Percentiles rank a stretch among this genome's conserved stretches.
Conservation (phyloP, 2,329 filamentous ascomycete species). For the Colletotrichum cereale region DNA sequence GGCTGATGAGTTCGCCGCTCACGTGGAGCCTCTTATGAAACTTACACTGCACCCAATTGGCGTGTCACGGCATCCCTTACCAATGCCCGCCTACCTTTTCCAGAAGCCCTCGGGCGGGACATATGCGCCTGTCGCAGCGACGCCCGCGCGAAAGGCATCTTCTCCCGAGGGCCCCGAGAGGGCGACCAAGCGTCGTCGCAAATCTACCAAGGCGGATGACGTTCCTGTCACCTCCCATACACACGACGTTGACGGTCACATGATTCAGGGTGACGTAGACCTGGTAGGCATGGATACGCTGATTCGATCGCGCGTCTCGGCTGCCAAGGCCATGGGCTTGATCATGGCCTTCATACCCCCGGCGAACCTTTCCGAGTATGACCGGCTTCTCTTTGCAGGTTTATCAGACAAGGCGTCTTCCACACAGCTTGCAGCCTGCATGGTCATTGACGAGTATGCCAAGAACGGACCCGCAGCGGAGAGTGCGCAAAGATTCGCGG, state of each 20-base stretch:
- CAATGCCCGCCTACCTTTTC: slow-evolving; percentile 91
- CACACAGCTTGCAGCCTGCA: slow-evolving; percentile 85
- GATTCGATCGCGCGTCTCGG: slow-evolving; percentile 88
- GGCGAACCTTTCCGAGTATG: slow-evolving; percentile 72
- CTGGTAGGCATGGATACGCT: slow-evolving; percentile 91
- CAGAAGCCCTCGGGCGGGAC: slow-evolving; percentile 92
- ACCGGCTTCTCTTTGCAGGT: slow-evolving; percentile 72
- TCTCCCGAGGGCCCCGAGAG: slow-evolving; percentile 70
- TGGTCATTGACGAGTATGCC: slow-evolving; percentile 91
- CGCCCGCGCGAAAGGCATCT: slow-evolving; percentile 62
- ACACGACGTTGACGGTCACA: slow-evolving; percentile 97
- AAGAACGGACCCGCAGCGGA: slow-evolving; percentile 64
- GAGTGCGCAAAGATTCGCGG: slow-evolving; percentile 69
- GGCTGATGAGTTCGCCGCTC: slow-evolving; percentile 77
- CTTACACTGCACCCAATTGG: slow-evolving; percentile 92
- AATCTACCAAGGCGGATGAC: slow-evolving; percentile 86
- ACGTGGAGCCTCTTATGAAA: slow-evolving; percentile 85
- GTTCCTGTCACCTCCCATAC: slow-evolving; percentile 71
- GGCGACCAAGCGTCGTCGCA: slow-evolving; percentile 81
- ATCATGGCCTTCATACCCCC: slow-evolving; percentile 84
- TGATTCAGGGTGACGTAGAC: slow-evolving; percentile 97
- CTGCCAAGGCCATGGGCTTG: slow-evolving; percentile 86
- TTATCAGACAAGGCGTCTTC: slow-evolving; percentile 83
- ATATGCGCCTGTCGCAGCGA: slow-evolving; percentile 69
- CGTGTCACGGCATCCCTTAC: slow-evolving; percentile 88